Conservation (phyloP, 768 basidiomycete species). For the Rickenella mellea region DNA sequence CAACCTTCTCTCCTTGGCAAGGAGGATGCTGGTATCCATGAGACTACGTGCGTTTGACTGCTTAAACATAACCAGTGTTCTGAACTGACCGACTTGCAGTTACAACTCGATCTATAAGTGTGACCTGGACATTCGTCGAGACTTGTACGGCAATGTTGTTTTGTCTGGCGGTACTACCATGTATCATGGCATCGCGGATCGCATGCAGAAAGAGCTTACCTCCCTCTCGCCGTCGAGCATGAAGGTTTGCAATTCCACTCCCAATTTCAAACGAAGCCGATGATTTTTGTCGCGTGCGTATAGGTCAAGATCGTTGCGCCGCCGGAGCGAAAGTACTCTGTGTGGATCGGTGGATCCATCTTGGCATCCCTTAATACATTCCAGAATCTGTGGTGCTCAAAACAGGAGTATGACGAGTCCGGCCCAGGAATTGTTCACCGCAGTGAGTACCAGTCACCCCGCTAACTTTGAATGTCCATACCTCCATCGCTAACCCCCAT, state of each 20-base stretch:
- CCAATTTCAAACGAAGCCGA: not conserved
- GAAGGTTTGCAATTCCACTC: conserved; percentile 51
- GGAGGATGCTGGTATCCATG: conserved; percentile 79
- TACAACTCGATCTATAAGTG: conserved; percentile 57
- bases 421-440: conserved; percentile 75
- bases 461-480: no score
- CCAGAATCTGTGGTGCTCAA: conserved; percentile 94
- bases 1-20: conserved; percentile 52
- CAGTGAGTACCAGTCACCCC: no score
- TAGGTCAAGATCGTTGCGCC: conserved; percentile 89
- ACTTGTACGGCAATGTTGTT: conserved; percentile 74
- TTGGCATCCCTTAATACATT: conserved; percentile 87
- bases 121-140: conserved; percentile 79
- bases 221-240: conserved; percentile 78
- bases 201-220: conserved; percentile 92
- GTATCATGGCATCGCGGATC: conserved; percentile 94
- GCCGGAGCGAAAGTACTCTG: conserved; percentile 90
- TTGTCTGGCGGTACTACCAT: conserved; percentile 69
- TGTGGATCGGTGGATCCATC: conserved; percentile 89
- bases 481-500: no score
- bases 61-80: not conserved
- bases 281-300: not conserved
- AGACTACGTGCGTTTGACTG: conserved; percentile 39
- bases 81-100: conserved; percentile 15
- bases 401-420: conserved; percentile 87